Percentiles rank a stretch among this genome's conserved stretches.
phyloP scores from a whole-genome alignment of 2,329 filamentous ascomycete species.

The Trichoderma gracile region DNA sequence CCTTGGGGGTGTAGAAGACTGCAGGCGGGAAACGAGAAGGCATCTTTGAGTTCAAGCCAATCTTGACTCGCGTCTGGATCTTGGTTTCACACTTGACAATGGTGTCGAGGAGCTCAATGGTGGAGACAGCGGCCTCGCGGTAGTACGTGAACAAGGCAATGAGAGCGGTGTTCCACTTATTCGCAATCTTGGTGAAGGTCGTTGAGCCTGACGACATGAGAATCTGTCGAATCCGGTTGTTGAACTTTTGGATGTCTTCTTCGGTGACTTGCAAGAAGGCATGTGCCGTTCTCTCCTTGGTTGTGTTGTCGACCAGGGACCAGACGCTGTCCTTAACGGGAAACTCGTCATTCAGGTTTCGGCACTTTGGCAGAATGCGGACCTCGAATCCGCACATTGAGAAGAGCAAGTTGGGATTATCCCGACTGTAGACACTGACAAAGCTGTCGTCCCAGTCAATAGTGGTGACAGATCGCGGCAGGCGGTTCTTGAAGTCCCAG shows the following conservation, averaged over 20 bases:
- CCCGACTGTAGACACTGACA: slow-evolving; percentile 93
- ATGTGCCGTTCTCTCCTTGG: slow-evolving; percentile 94
- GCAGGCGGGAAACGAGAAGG: slow-evolving; percentile 96
- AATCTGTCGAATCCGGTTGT: slow-evolving; percentile 97
- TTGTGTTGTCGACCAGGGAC: slow-evolving; percentile 94
- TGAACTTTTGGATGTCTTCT: slow-evolving; percentile 98
- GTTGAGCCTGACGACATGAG: slow-evolving; percentile 99
- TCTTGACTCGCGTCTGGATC: slow-evolving; percentile 98
- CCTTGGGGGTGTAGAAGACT: slow-evolving; percentile 98
- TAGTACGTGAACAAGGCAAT: slow-evolving; percentile 99
- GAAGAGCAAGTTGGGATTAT: slow-evolving; percentile 95
- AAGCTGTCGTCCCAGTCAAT: slow-evolving; percentile 99
- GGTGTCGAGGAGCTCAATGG: slow-evolving; percentile 88
- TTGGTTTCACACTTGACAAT: slow-evolving; percentile 99
- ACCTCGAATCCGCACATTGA: slow-evolving; percentile 99
- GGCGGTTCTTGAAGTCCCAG: slow-evolving; percentile 96
- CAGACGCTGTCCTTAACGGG: slow-evolving; percentile 97
- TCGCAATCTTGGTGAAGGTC: slow-evolving; percentile 99
- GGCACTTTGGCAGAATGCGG: slow-evolving; percentile 89
- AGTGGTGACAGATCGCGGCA: slow-evolving; percentile 91
- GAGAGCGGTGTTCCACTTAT: slow-evolving; percentile 98
- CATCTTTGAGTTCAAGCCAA: slow-evolving; percentile 99
- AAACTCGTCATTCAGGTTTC: slow-evolving; percentile 95
- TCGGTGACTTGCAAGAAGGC: slow-evolving; percentile 97
- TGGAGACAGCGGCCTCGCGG: slow-evolving; percentile 94